phyloP scores from a whole-genome alignment of 1,284 basidiomycete species.

The Apiotrichum brassicae region DNA sequence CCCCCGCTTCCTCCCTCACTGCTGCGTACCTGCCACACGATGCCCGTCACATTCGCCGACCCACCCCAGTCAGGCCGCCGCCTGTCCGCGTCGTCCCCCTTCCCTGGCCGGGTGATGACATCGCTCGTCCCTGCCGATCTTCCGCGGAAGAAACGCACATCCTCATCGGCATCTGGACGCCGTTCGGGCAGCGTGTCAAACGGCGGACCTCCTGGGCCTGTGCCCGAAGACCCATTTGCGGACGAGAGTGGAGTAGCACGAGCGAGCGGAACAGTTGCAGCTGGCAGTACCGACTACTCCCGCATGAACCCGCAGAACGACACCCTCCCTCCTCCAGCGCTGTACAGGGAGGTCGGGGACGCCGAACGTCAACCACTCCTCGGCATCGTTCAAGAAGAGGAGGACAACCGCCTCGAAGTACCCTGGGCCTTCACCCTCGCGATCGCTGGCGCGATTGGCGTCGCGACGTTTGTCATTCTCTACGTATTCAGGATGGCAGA shows the following conservation, averaged over 20 bases:
- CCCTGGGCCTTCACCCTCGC: neutral
- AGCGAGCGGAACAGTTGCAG: neutral
- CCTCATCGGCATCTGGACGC: neutral
- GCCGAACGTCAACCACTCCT: constrained; percentile 49
- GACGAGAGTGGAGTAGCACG: neutral
- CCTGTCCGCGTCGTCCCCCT: constrained; percentile 10
- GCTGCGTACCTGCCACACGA: neutral
- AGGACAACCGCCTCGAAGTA: neutral
- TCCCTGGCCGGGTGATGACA: constrained; percentile 11
- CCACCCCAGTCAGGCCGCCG: constrained; percentile 4
- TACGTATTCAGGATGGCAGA: neutral
- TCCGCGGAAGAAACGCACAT: neutral
- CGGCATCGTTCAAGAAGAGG: constrained; percentile 27
- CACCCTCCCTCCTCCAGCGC: neutral
- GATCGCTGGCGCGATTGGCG: constrained; percentile 1
- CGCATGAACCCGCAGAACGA: neutral
- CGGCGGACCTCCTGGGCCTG: neutral
- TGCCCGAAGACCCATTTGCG: constrained; percentile 1
- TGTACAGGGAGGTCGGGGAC: constrained; percentile 2
- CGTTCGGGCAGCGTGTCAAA: neutral
- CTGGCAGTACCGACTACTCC: neutral
- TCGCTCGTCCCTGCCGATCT: constrained; percentile 8
- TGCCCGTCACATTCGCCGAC: constrained; percentile 15
- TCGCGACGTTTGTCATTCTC: constrained; percentile 3
- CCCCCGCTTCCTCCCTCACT: neutral